Percentiles rank a stretch among this genome's conserved stretches.
Conservation (phyloP, 345 rosid genomes). For the Gossypium longicalyx region DNA sequence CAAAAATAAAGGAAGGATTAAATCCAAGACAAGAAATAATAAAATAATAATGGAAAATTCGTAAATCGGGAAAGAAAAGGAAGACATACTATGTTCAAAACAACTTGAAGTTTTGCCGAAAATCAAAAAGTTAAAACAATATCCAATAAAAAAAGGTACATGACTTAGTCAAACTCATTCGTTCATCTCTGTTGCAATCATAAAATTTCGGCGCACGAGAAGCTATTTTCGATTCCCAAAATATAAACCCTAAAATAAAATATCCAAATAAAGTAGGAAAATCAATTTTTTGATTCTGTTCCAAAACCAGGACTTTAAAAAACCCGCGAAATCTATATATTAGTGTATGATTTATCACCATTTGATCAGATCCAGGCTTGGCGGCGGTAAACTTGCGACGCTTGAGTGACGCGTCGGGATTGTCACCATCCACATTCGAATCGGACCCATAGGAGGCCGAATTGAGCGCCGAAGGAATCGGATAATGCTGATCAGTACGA, state of each 20-base stretch:
- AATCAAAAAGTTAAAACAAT: constrained; percentile 30
- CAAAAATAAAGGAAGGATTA: constrained; percentile 19
- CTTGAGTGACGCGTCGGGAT: constrained; percentile 36
- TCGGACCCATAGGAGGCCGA: constrained; percentile 35
- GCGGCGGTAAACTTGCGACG: constrained; percentile 33
- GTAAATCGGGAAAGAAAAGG: constrained; percentile 24
- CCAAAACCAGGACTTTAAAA: not conserved
- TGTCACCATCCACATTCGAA: constrained; percentile 36
- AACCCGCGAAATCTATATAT: not conserved
- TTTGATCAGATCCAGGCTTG: constrained; percentile 53
- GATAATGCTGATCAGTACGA: constrained; percentile 28
- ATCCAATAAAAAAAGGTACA: constrained; percentile 16
- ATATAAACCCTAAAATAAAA: not conserved
- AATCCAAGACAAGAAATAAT: constrained; percentile 27
- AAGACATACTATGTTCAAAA: constrained; percentile 25
- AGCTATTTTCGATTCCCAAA: constrained; percentile 15
- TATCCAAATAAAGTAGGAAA: not conserved
- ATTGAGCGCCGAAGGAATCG: constrained; percentile 23
- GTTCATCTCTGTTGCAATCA: constrained; percentile 35
- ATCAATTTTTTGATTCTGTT: not conserved
- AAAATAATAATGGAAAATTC: constrained; percentile 14
- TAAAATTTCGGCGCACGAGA: constrained; percentile 50
- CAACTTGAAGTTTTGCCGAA: constrained; percentile 30
- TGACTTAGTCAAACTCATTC: constrained; percentile 61
- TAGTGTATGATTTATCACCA: constrained; percentile 35